phyloP scores from a whole-genome alignment of 805 yeast genomes.

The Naumovozyma dairenensis region DNA sequence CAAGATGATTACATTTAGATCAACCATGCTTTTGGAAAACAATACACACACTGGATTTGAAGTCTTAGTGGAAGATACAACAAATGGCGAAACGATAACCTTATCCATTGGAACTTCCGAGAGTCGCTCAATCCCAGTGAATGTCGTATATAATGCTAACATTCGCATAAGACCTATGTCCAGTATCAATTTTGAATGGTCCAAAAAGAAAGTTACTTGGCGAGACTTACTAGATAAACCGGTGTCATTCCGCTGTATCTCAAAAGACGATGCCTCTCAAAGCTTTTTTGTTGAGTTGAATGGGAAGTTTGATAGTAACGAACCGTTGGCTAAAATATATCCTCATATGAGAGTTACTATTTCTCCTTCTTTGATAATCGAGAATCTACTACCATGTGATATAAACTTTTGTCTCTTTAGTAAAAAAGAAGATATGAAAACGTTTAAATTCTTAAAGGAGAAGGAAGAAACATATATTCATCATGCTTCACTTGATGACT shows the following conservation, averaged over 20 bases:
- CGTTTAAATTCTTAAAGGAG: constrained; percentile 50
- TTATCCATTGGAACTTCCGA: constrained; percentile 45
- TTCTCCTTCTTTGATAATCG: constrained; percentile 79
- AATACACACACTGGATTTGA: constrained; percentile 51
- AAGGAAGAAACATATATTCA: constrained; percentile 71
- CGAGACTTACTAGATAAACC: constrained; percentile 41
- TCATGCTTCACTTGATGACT: constrained; percentile 63
- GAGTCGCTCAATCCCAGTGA: constrained; percentile 64
- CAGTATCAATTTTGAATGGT: constrained; percentile 56
- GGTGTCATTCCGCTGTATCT: constrained; percentile 50
- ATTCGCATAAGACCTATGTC: constrained; percentile 55
- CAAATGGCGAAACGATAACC: constrained; percentile 23
- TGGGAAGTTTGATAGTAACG: constrained; percentile 53
- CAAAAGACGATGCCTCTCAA: constrained; percentile 33
- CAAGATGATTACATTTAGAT: constrained; percentile 66
- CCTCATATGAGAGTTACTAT: constrained; percentile 75
- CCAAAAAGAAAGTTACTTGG: constrained; percentile 58
- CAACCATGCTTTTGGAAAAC: constrained; percentile 64
- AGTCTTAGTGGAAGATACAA: constrained; percentile 28
- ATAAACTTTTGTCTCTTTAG: constrained; percentile 67
- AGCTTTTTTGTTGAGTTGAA: constrained; percentile 63
- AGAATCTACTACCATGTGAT: constrained; percentile 78
- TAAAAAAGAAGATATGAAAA: constrained; percentile 56
- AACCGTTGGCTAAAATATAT: constrained; percentile 62
- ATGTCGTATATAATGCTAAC: constrained; percentile 47